Base-by-base conservation (phyloP, 129 eudicot species). In the Rutidosis leptorrhynchoides region DNA sequence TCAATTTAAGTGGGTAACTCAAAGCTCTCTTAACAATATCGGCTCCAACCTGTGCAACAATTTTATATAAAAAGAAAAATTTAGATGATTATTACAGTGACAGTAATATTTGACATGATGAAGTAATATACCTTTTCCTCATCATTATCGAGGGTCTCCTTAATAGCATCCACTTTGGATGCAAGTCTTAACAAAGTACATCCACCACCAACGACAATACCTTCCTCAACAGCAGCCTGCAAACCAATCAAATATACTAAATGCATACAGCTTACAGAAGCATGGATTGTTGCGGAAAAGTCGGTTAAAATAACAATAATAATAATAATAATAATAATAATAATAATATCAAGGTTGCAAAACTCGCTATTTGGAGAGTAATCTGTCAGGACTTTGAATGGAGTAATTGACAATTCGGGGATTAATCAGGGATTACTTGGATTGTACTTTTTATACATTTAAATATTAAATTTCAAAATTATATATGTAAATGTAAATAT, bases 211-310 rank as follows among this genome's bases (percentile, higher is more conserved):
- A 84, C 95, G 45, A 90, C 95, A 51, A 87, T 83, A 9, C 97
- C 94, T 82, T 87, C 97, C 75, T 91, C 97, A 24, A 91, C 94
- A 58, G 94, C 97, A 19, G 97, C 97, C 95, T 87, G 78, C 8
- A 62, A 61, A 58, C 28, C 55, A 30, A 65, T 66, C 56, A n/a
- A 14, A 5, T 40, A 6, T 3, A 51, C 9, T 17, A 9, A 9
- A 15, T 12, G 26, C 9, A 4, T 28, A 19, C 4, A 46, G 25
- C 40, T 43, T 37, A 64, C 37, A 21, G 17, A 16, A 4, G 3
- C 21, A 48, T 48, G 9, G 2, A 58, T 5, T 6, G 17, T 30
- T 46, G 46, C 48, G 2, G 16, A 27, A 45, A 6, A 27, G 5
- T 5, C 16, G 1, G 8, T 4, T 2, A 10, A 55, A n/a, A n/a